Percentiles rank a stretch among this genome's conserved stretches.
These are phyloP conservation scores for Excoecaria agallocha DNA, from an alignment of 345 rosid genomes.

Conservation along the genomic window DNA sequence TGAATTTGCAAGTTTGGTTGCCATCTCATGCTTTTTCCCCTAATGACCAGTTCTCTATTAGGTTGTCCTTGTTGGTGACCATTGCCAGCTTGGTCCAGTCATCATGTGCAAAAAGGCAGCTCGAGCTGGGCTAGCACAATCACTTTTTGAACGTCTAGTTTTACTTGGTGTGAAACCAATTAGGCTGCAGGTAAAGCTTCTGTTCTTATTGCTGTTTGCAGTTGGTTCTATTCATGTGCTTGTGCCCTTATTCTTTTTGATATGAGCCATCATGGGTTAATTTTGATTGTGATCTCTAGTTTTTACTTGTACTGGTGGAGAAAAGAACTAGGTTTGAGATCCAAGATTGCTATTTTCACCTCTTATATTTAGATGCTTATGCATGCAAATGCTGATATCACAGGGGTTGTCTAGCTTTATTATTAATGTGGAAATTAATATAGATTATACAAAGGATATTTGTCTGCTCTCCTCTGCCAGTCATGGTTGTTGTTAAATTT, in stretches of 20 bases:
- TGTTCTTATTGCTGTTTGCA: background rate
- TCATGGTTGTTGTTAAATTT: background rate
- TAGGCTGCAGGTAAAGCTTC: slow-evolving; percentile 77
- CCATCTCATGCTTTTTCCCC: slow-evolving; percentile 1
- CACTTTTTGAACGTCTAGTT: slow-evolving; percentile 96
- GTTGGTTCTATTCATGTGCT: background rate
- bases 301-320: background rate
- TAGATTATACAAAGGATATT: background rate
- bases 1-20: background rate
- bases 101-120: slow-evolving; percentile 99
- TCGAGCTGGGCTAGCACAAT: slow-evolving; percentile 98
- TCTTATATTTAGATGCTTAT: background rate
- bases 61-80: slow-evolving; percentile 99
- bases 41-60: slow-evolving; percentile 28
- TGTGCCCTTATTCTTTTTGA: background rate
- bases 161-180: slow-evolving; percentile 96
- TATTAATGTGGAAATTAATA: background rate
- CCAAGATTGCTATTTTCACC: background rate
- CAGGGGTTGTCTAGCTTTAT: background rate
- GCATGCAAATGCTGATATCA: background rate
- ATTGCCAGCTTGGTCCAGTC: slow-evolving; percentile 99
- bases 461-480: background rate
- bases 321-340: background rate
- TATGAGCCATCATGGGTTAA: background rate
- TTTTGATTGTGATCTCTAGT: background rate